phyloP scores from a whole-genome alignment of 495 filamentous ascomycete species.

The Cryomyces minteri region DNA sequence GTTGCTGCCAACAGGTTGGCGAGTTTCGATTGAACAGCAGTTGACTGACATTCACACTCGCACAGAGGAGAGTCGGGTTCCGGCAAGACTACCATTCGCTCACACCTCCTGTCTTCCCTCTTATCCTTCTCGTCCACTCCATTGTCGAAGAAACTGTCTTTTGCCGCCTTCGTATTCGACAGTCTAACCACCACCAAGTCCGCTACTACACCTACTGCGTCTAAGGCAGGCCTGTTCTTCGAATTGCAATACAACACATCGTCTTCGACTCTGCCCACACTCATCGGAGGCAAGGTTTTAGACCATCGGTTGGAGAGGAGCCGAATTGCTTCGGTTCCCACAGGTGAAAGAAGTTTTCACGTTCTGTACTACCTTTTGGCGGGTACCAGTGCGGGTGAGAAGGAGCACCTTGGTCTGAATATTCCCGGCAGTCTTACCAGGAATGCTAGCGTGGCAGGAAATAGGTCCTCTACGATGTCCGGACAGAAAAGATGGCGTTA shows the following conservation, averaged over 20 bases:
- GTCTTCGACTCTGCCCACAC: conserved; percentile 55
- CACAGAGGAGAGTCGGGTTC: conserved; percentile 80
- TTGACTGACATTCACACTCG: no score
- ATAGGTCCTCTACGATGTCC: conserved; percentile 30
- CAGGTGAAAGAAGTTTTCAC: conserved; percentile 92
- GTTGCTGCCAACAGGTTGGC: no score
- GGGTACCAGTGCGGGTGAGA: conserved; percentile 80
- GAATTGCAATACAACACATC: conserved; percentile 92
- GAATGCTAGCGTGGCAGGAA: conserved; percentile 21
- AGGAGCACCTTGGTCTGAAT: conserved; percentile 74
- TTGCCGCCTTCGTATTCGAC: conserved; percentile 88
- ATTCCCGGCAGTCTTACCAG: conserved; percentile 21
- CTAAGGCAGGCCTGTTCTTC: conserved; percentile 85
- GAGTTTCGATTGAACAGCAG: no score
- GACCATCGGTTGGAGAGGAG: conserved; percentile 86
- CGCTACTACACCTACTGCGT: conserved; percentile 81
- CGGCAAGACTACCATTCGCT: conserved; percentile 85
- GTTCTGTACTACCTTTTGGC: conserved; percentile 87
- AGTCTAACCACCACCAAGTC: conserved; percentile 96
- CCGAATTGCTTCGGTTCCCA: conserved; percentile 75
- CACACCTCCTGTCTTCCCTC: conserved; percentile 68
- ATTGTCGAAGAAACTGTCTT: conserved; percentile 77
- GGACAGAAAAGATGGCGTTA: conserved; percentile 79
- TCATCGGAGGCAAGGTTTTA: conserved; percentile 86
- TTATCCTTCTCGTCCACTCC: conserved; percentile 80